These are phyloP conservation scores for Plasmodium coatneyi DNA, from an alignment of 169 alveolate genomes.

Conservation along the genomic window DNA sequence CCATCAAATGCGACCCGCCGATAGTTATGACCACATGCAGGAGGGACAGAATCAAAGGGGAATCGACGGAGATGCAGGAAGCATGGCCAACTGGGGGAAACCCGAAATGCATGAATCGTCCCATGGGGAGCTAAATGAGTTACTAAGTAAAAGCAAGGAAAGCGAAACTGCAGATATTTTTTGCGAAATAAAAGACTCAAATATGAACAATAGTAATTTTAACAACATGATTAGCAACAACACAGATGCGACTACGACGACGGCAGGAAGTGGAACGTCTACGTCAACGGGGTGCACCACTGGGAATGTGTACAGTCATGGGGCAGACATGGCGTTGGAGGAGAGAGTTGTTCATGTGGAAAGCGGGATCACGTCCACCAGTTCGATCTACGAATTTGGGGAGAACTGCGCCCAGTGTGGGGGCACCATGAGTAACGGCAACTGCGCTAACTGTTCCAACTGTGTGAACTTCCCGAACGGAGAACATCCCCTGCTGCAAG, in stretches of 20 bases:
- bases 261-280: neutral
- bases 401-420: neutral
- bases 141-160: constrained; percentile 21
- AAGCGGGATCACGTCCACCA: neutral
- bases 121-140: neutral
- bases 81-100: neutral
- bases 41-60: neutral
- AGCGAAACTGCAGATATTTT: neutral
- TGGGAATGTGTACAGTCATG: neutral
- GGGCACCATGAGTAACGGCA: neutral
- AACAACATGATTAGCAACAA: constrained; percentile 39
- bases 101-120: neutral
- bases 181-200: constrained; percentile 24
- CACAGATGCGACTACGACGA: constrained; percentile 12
- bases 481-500: neutral
- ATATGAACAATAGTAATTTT: constrained; percentile 1
- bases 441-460: neutral
- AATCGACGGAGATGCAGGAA: neutral
- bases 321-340: neutral
- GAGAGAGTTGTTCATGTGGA: neutral
- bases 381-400: neutral
- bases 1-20: neutral
- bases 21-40: neutral
- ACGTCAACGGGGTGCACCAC: neutral
- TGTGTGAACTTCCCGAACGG: neutral